Conservation (phyloP, 768 basidiomycete genomes). For the Mrakia blollopis region DNA sequence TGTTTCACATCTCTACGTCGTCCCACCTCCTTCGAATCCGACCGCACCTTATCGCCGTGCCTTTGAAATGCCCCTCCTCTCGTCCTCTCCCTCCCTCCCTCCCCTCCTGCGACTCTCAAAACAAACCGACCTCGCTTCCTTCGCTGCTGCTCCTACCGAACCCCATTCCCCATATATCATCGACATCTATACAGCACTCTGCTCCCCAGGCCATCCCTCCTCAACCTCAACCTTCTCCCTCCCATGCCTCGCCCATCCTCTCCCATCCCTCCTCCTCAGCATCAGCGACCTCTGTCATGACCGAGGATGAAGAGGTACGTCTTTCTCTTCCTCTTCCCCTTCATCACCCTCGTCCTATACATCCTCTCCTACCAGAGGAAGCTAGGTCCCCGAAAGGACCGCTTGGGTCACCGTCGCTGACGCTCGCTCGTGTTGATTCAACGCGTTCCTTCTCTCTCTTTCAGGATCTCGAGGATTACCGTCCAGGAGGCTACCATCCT, state of each 20-base stretch:
- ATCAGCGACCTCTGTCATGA: slow-evolving; percentile 25
- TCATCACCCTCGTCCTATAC: too few species aligned
- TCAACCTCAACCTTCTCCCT: neutral
- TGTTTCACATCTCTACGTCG: too few species aligned
- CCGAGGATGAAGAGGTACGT: slow-evolving; percentile 30
- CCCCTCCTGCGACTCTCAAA: neutral
- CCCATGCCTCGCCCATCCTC: slow-evolving; percentile 4
- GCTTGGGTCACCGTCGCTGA: neutral
- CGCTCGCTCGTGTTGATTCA: neutral
- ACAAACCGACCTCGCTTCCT: neutral
- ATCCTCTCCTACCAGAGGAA: neutral
- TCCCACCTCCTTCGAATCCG: neutral
- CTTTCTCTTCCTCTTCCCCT: neutral
- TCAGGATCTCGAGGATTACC: slow-evolving; percentile 60
- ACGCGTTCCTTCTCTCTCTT: neutral
- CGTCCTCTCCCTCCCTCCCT: neutral
- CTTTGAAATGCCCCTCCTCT: neutral
- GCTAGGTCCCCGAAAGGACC: too few species aligned
- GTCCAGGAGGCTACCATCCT: slow-evolving; percentile 57
- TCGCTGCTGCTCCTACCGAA: too few species aligned
- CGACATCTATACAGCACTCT: neutral
- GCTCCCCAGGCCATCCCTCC: slow-evolving; percentile 30
- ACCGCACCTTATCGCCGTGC: neutral
- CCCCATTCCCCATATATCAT: too few species aligned
- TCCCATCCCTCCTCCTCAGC: slow-evolving; percentile 19